Conservation (phyloP, 768 basidiomycete genomes). For the Cyathus striatus region DNA sequence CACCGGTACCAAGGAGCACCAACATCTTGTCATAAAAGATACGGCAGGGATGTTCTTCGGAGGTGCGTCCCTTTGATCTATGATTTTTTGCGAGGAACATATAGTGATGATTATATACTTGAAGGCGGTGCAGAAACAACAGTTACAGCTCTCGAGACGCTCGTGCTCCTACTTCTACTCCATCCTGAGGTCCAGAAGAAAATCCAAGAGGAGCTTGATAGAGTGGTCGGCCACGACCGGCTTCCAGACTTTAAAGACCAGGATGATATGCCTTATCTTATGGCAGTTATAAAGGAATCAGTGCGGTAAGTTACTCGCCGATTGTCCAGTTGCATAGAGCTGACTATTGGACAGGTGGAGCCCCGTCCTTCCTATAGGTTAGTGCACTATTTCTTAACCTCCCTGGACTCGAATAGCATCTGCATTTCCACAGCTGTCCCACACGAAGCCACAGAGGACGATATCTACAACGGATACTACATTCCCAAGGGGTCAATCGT, state of each 20-base stretch:
- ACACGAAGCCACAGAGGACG: conserved; percentile 30
- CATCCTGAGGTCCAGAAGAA: conserved; percentile 30
- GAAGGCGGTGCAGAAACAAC: conserved; percentile 22
- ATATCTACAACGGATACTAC: conserved; percentile 37
- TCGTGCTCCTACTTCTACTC: conserved; percentile 33
- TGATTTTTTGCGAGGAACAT: background rate
- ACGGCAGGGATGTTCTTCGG: conserved; percentile 33
- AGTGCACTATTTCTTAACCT: background rate
- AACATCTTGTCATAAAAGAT: conserved; percentile 23
- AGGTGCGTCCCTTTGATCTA: conserved; percentile 10
- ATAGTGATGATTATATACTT: conserved; percentile 5
- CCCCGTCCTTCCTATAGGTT: conserved; percentile 23
- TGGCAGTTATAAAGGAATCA: conserved; percentile 31
- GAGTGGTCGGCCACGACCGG: conserved; percentile 24
- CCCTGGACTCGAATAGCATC: background rate
- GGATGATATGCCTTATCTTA: conserved; percentile 30
- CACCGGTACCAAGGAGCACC: conserved; percentile 8
- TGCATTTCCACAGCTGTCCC: conserved; percentile 18
- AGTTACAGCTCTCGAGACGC: conserved; percentile 17
- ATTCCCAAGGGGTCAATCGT: conserved; percentile 38
- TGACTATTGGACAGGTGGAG: too few species aligned
- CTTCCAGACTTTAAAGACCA: conserved; percentile 34
- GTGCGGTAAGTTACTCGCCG: too few species aligned
- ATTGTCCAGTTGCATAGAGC: too few species aligned
- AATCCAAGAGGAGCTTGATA: conserved; percentile 35